Evolutionary conservation across 176 grass and related monocot genomes (phyloP).

Genomic region (Oryza nivara): DNA sequence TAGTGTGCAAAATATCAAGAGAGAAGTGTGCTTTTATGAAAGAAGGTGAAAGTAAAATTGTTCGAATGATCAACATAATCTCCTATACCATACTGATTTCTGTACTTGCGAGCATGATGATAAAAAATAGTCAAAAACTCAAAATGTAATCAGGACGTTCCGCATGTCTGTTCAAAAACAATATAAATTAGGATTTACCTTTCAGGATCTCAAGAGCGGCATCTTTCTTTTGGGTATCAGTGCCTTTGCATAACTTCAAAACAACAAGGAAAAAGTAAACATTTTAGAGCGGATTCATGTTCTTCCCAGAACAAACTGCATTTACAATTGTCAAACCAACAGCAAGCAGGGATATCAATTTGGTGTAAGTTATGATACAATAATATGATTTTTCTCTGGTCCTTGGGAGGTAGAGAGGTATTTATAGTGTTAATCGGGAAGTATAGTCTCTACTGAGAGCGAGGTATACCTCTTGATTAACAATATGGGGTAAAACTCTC

Average conservation of each 20-base stretch:
- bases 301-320: conserved; percentile 1
- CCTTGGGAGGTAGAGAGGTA: not conserved
- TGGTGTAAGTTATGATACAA: not conserved
- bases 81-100: not conserved
- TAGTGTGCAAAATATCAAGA: conserved; percentile 1
- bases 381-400: not conserved
- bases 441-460: not conserved
- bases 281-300: conserved; percentile 8
- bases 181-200: conserved; percentile 38
- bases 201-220: conserved; percentile 42
- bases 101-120: not conserved
- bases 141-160: not conserved
- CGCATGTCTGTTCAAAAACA: not conserved
- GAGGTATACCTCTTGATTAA: not conserved
- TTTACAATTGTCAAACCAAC: not conserved
- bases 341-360: not conserved
- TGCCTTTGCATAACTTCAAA: conserved; percentile 44
- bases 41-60: not conserved
- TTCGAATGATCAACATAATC: not conserved
- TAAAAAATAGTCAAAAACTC: not conserved
- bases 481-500: not conserved
- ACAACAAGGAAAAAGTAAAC: not conserved
- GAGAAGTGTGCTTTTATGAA: conserved; percentile 1
- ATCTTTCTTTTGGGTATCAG: conserved; percentile 31
- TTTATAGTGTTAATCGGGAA: not conserved